Evolutionary conservation across 176 grass and related monocot genomes (phyloP).

Genomic region (Juncus inflexus): DNA sequence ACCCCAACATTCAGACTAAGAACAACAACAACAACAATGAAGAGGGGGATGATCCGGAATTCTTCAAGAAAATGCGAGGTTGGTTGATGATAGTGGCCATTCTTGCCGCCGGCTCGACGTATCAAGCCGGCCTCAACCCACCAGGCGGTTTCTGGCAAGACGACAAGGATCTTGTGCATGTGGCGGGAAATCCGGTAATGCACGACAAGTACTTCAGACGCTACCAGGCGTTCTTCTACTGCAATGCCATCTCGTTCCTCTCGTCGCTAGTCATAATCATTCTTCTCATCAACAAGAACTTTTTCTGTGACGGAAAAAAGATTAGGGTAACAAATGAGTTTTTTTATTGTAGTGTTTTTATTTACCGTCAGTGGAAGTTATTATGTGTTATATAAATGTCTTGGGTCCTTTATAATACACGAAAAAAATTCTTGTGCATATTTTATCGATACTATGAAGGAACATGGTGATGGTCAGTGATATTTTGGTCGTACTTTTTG

Average conservation of each 20-base stretch:
- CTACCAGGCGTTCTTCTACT: constrained; percentile 51
- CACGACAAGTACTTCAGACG: not conserved
- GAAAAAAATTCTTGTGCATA: too few relatives aligned
- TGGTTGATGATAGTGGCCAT: constrained; percentile 45
- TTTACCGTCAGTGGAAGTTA: too few relatives aligned
- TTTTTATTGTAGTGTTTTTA: too few relatives aligned
- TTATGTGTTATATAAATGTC: too few relatives aligned
- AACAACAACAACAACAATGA: too few relatives aligned
- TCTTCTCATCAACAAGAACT: constrained; percentile 43
- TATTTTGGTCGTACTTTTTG: too few relatives aligned
- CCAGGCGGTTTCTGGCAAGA: constrained; percentile 43
- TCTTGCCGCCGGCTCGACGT: constrained; percentile 36
- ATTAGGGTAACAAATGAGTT: constrained; percentile 1
- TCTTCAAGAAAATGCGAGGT: constrained; percentile 13
- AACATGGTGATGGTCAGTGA: too few relatives aligned
- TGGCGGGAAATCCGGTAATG: constrained; percentile 30
- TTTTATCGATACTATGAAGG: too few relatives aligned
- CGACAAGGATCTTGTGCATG: constrained; percentile 19
- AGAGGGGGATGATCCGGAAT: not conserved
- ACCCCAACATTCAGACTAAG: too few relatives aligned
- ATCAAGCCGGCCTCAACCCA: constrained; percentile 47
- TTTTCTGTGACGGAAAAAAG: not conserved
- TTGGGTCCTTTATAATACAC: too few relatives aligned
- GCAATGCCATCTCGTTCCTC: constrained; percentile 55
- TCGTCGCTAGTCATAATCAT: constrained; percentile 41